Base-by-base conservation (phyloP, 2,329 filamentous ascomycete genomes). In the Colletotrichum cuscutae region DNA sequence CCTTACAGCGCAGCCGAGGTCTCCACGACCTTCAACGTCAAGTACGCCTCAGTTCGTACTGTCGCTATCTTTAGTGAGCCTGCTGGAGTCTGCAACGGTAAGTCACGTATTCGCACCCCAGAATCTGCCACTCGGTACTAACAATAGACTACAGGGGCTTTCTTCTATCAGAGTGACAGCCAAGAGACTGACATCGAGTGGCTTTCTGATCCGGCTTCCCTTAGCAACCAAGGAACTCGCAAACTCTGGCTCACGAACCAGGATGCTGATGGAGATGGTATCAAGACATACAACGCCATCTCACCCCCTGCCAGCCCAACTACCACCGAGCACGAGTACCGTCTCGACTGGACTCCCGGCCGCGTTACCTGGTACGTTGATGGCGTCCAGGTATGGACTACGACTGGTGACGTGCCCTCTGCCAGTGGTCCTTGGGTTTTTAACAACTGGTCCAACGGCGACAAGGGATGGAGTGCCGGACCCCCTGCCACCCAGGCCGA, bases 151-250 rank as follows among this genome's bases (percentile, higher is more conserved):
- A 19, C 3, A 81, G 79, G 79, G 37, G 79, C 80, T 65, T 81
- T 81, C 74, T 78, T 79, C 35, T 81, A 80, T 65, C 22, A 76
- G 7, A 75, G 69, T 0, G 75, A 79, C 15, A 77, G 64, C 5
- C 79, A 81, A 28, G 79, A 81, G 60, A 77, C 76, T 1, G 79
- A 81, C 2, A 81, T 81, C 7, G 79, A 81, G 63, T 81, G 79
- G 79, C 78, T 81, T 15, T 81, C 79, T 0, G 79, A 81, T 13
- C 42, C 76, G 12, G 72, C 72, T 1, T 80, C 78, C 1, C 30
- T 74, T 7, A 79, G 79, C 46, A 80, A 80, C 49, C 42, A 22
- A 3, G 79, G 79, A 4, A 70, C 73, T 13, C 76, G 77, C n/a
- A 68, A 73, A 19, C 58, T 80, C 26, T 81, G 78, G 79, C 60